Percentiles rank a stretch among this genome's conserved stretches.
phyloP scores from a whole-genome alignment of 768 basidiomycete genomes.

The Mycena floridula region DNA sequence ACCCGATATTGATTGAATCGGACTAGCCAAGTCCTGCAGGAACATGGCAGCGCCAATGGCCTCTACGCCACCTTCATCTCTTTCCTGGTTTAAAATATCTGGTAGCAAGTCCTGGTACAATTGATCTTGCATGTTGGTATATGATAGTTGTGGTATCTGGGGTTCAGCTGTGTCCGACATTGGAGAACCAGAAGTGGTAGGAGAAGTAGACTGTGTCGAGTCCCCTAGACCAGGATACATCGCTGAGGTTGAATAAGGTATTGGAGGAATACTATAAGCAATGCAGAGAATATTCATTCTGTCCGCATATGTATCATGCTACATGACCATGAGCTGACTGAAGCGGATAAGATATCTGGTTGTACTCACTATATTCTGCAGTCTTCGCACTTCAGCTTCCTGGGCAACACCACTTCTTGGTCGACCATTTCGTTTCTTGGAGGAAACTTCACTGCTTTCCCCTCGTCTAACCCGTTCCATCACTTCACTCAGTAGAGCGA shows the following conservation, averaged over 20 bases:
- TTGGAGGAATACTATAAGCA: slow-evolving; percentile 81
- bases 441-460: slow-evolving; percentile 59
- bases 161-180: slow-evolving; percentile 40
- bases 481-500: slow-evolving; percentile 81
- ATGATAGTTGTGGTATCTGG: slow-evolving; percentile 17
- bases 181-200: slow-evolving; percentile 47
- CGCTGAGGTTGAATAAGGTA: slow-evolving; percentile 58
- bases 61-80: slow-evolving; percentile 27
- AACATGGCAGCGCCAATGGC: slow-evolving; percentile 44
- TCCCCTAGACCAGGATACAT: slow-evolving; percentile 35
- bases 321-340: slow-evolving; percentile 6
- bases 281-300: slow-evolving; percentile 89
- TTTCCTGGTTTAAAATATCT: slow-evolving; percentile 15
- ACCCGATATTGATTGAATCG: slow-evolving; percentile 20
- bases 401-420: slow-evolving; percentile 82
- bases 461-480: slow-evolving; percentile 88
- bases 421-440: slow-evolving; percentile 49
- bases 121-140: slow-evolving; percentile 29
- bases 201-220: slow-evolving; percentile 44
- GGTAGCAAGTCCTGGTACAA: slow-evolving; percentile 17
- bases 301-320: slow-evolving; percentile 96
- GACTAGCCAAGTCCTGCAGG: slow-evolving; percentile 29
- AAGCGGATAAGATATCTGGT: slow-evolving; percentile 3
- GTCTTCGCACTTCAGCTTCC: slow-evolving; percentile 80
- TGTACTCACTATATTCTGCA: slow-evolving; percentile 82